A percentile compares a stretch with the other conserved stretches of the same genome.
Evolutionary conservation across 768 basidiomycete species (phyloP).

Genomic region (Lepiota subincarnata): DNA sequence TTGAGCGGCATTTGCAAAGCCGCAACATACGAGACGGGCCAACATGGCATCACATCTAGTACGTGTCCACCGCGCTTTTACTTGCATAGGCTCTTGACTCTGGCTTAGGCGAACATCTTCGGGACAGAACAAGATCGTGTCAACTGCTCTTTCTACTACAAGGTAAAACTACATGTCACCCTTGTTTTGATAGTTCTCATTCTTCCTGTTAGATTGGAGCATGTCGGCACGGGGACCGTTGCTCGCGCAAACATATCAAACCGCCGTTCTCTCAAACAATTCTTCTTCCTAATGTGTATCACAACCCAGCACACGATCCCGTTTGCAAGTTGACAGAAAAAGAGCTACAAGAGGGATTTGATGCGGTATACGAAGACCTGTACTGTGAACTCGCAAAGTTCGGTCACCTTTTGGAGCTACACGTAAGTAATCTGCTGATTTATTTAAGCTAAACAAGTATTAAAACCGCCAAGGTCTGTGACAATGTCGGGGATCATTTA

Average conservation of each 20-base stretch:
- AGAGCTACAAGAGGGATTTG: conserved; percentile 88
- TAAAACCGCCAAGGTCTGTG: conserved; percentile 65
- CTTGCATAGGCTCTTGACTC: background rate
- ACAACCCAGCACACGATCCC: conserved; percentile 94
- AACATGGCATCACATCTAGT: conserved; percentile 78
- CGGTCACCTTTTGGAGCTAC: conserved; percentile 92
- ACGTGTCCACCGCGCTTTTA: conserved; percentile 19
- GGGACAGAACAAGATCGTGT: conserved; percentile 94
- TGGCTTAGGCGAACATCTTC: conserved; percentile 83
- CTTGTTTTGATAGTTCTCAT: conserved; percentile 10
- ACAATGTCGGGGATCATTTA: conserved; percentile 99
- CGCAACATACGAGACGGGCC: background rate
- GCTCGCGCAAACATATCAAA: conserved; percentile 97
- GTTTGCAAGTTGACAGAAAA: conserved; percentile 84
- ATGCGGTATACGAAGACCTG: conserved; percentile 92
- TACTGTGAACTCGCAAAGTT: conserved; percentile 95
- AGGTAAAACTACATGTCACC: conserved; percentile 43
- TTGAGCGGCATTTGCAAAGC: too few species aligned
- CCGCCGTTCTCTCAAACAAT: conserved; percentile 98
- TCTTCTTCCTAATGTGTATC: conserved; percentile 94
- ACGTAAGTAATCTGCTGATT: conserved; percentile 49
- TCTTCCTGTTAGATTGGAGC: conserved; percentile 76
- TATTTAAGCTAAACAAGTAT: conserved; percentile 3
- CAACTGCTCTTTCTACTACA: conserved; percentile 99
- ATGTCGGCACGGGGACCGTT: conserved; percentile 96